Evolutionary conservation across 2,329 filamentous ascomycete species (phyloP).

Genomic region (Monilinia laxa): DNA sequence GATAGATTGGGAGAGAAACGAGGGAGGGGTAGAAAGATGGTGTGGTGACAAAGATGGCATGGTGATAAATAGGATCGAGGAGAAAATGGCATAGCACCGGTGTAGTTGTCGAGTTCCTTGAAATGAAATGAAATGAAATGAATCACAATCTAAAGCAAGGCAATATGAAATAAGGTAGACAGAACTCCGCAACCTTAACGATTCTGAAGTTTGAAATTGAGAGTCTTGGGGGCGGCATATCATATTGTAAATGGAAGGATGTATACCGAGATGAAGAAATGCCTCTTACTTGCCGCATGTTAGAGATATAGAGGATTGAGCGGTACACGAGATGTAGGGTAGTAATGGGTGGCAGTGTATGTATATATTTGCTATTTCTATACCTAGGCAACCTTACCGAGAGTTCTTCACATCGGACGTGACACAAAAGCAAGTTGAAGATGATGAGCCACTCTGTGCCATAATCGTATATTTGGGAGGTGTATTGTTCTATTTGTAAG

Average conservation of each 20-base stretch:
- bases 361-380: neutral
- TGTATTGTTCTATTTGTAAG: neutral
- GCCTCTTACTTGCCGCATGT: neutral
- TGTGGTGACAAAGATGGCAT: neutral
- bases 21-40: neutral
- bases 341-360: neutral
- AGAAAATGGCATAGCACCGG: neutral
- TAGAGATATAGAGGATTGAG: conserved; percentile 1
- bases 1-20: neutral
- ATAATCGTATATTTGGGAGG: neutral
- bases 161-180: neutral
- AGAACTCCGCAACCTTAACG: neutral
- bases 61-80: neutral
- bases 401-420: neutral
- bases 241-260: neutral
- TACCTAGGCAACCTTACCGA: neutral
- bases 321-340: neutral
- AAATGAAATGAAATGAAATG: neutral
- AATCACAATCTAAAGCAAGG: neutral
- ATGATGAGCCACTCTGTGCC: neutral
- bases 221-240: conserved; percentile 1
- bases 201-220: neutral
- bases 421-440: neutral
- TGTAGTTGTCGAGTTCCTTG: neutral
- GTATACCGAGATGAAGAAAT: conserved; percentile 4